Evolutionary conservation across 2,329 filamentous ascomycete genomes (phyloP), one percentile per base, ranked within the genome.

Genomic region (Mariannaea elegans): DNA sequence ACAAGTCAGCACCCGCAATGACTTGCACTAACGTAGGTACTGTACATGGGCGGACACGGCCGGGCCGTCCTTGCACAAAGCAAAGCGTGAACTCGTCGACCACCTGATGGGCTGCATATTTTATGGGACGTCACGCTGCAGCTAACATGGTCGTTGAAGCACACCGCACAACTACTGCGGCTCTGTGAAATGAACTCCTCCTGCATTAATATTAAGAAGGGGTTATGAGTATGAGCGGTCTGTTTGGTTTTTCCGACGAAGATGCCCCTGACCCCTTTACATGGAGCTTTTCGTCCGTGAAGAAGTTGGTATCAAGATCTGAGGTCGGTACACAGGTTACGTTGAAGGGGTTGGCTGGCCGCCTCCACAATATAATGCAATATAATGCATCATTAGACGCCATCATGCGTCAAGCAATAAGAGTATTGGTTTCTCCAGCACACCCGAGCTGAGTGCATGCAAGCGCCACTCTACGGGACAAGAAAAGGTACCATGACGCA

Each of bases 101-200:
- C 71, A 67, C 71, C 65, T 70, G 65, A 64, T 61, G 66, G 69
- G 55, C 62, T 73, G 71, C 70, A 73, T 72, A 65, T 67, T 69
- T 71, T 73, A 72, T 72, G 70, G 70, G 59, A 72, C 70, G 29
- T 48, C 42, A 21, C 5, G 57, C 67, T 72, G 70, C 69, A 68
- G 64, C 71, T 71, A 71, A 59, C 56, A 50, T 56, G 19, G 46
- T 54, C 50, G 56, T 63, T 70, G 67, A 69, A 68, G 65, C 67
- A 70, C 69, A 71, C 68, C 68, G 68, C 68, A 71, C 65, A 71
- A 62, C 52, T 62, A 61, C 39, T 67, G 64, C 56, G 65, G 62
- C 65, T 71, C 63, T 68, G 53, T 67, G 45, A 65, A 67, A 67
- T 66, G 66, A 71, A 70, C 68, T 68, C 66, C 62, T 71, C 61